Evolutionary conservation across 257 asterid genomes (phyloP).

Genomic region (Verbascum thapsus): DNA sequence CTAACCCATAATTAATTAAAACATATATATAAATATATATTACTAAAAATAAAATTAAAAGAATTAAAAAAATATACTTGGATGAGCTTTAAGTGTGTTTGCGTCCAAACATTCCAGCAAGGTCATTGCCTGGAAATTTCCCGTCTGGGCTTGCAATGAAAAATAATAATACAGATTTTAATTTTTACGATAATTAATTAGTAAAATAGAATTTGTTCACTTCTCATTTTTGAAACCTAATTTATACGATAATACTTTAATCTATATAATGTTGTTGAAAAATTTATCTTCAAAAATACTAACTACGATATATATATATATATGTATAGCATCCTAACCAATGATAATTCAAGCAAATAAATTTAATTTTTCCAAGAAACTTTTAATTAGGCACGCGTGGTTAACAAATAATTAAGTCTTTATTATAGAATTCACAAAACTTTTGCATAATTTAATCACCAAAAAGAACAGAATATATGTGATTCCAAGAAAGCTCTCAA

Average conservation of each 20-base stretch:
- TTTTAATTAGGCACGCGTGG: constrained; percentile 50
- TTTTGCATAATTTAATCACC: constrained; percentile 36
- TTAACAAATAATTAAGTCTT: constrained; percentile 35
- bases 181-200: too few species aligned
- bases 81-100: constrained; percentile 19
- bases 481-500: constrained; percentile 7
- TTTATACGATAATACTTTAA: too few species aligned
- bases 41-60: background rate
- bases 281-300: too few species aligned
- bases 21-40: background rate
- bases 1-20: too few species aligned
- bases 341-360: too few species aligned
- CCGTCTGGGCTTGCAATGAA: background rate
- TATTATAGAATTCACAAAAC: constrained; percentile 42
- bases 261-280: too few species aligned
- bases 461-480: constrained; percentile 23
- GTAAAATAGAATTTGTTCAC: too few species aligned
- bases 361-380: constrained; percentile 18
- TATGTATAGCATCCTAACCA: too few species aligned
- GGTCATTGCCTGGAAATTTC: constrained; percentile 21
- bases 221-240: too few species aligned
- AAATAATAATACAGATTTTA: too few species aligned
- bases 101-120: constrained; percentile 48
- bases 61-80: background rate
- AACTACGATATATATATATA: too few species aligned